phyloP scores from a whole-genome alignment of 352 stramenopile species.

The Phytophthora pistaciae region DNA sequence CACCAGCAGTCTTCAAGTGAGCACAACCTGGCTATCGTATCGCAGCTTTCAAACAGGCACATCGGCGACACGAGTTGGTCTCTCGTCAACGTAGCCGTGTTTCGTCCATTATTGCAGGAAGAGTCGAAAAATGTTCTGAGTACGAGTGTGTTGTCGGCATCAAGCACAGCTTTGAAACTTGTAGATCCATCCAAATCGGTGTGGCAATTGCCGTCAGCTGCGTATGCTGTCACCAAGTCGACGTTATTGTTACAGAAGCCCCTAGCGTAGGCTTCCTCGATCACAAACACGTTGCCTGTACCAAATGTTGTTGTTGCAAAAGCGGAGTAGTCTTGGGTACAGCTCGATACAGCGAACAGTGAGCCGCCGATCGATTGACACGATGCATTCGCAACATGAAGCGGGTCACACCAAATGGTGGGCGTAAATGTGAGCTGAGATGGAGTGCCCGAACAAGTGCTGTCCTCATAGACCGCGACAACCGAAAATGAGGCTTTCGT shows the following conservation, averaged over 20 bases:
- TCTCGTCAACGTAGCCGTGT: neutral
- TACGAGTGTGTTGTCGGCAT: neutral
- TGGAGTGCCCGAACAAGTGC: conserved; percentile 1
- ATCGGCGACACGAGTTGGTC: neutral
- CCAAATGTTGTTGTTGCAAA: conserved; percentile 2
- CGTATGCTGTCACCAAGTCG: conserved; percentile 1
- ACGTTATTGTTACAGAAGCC: neutral
- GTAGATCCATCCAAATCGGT: neutral
- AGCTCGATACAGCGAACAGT: neutral
- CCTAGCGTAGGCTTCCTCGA: neutral
- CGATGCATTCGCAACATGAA: neutral
- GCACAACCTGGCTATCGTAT: neutral
- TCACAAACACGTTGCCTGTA: neutral
- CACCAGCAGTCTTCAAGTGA: neutral
- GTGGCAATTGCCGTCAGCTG: neutral
- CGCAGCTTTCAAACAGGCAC: neutral
- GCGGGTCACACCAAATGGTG: neutral
- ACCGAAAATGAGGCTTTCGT: neutral
- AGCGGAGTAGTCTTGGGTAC: neutral
- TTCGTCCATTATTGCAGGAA: neutral
- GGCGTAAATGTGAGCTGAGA: neutral
- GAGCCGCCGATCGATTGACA: neutral
- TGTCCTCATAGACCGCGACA: neutral
- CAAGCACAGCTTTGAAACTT: neutral
- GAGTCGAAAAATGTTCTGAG: neutral